Base-by-base conservation (phyloP, 805 yeast genomes). In the Zygoascus biomembranicola region DNA sequence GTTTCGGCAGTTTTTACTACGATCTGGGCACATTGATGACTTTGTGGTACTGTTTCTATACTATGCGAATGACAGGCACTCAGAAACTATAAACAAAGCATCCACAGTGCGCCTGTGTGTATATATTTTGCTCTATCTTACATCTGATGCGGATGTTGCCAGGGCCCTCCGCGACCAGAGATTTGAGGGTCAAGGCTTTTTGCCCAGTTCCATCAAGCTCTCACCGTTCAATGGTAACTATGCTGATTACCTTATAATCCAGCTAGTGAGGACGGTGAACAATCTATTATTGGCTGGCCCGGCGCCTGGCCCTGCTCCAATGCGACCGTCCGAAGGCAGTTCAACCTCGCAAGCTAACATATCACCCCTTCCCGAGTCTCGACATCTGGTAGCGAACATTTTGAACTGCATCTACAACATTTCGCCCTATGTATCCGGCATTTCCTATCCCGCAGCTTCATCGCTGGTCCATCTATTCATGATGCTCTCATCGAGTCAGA, bases 21-120 rank as follows among this genome's bases (percentile, higher is more conserved):
- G 75, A 2, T 73, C 74, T 13, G 72, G 74, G 46, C 73, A 74
- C 56, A 77, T 82, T 1, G 72, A 76, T 32, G 84, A 84, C 59
- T 66, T 86, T 43, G 66, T 79, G 44, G 69, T 85, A 0, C 67
- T 77, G 1, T 66, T 86, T 18, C 61, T 82, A 8, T 86, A 77
- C 65, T 79, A 85, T 65, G 72, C 87, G 49, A 71, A 73, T 52
- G 77, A 75, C 26, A 81, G 74, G 60, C 72, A 73, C 52, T 67
- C 68, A 35, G 69, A 64, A 44, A 49, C 56, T 3, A 48, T 60
- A 13, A 53, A 60, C 32, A 52, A 55, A 11, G 46, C 13, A 5
- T 63, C 64, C 8, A 46, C 64, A 14, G 65, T 69, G 2, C 53
- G 70, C n/a, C 51, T 68, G n/a, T 66, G 69, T 43, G 57, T 63